Percentiles rank a stretch among this genome's conserved stretches.
These are phyloP conservation scores for Penicillium sp. DNA, from an alignment of 2,329 filamentous ascomycete genomes.

Conservation along the genomic window DNA sequence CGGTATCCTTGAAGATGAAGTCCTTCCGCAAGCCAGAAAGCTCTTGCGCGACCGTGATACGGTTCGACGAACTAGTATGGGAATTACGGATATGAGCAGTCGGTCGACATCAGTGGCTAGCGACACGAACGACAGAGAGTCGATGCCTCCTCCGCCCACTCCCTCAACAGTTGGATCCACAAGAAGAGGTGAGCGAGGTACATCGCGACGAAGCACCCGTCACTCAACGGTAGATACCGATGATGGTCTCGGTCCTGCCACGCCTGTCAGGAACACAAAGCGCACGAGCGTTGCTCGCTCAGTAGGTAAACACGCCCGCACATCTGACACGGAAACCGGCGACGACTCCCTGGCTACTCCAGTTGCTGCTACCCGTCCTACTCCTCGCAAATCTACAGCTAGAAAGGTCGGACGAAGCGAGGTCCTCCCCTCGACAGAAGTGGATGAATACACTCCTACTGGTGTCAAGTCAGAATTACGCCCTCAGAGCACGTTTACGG, in stretches of 20 bases:
- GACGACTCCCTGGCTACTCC: constrained; percentile 36
- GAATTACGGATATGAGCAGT: constrained; percentile 71
- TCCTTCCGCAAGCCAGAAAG: constrained; percentile 74
- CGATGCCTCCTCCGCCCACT: constrained; percentile 49
- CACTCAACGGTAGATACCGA: constrained; percentile 41
- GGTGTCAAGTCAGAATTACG: constrained; percentile 45
- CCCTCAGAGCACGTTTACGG: constrained; percentile 70
- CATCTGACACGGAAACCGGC: constrained; percentile 32
- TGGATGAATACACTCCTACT: constrained; percentile 35
- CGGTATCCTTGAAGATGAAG: constrained; percentile 74
- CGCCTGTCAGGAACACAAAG: constrained; percentile 26
- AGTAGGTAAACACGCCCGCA: constrained; percentile 33
- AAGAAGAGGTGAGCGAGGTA: constrained; percentile 53
- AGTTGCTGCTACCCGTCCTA: constrained; percentile 33
- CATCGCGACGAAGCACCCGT: constrained; percentile 51
- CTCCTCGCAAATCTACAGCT: constrained; percentile 45
- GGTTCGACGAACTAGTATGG: constrained; percentile 81
- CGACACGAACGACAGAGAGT: constrained; percentile 54
- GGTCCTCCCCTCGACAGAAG: constrained; percentile 38
- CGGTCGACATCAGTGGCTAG: constrained; percentile 63
- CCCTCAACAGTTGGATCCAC: constrained; percentile 53
- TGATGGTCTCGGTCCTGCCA: constrained; percentile 27
- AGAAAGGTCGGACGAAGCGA: constrained; percentile 54
- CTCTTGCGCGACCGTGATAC: constrained; percentile 71
- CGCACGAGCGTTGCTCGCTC: constrained; percentile 36